A percentile compares a stretch with the other conserved stretches of the same genome.
These are phyloP conservation scores for Termitomyces heimii DNA, from an alignment of 768 basidiomycete species.

Conservation along the genomic window DNA sequence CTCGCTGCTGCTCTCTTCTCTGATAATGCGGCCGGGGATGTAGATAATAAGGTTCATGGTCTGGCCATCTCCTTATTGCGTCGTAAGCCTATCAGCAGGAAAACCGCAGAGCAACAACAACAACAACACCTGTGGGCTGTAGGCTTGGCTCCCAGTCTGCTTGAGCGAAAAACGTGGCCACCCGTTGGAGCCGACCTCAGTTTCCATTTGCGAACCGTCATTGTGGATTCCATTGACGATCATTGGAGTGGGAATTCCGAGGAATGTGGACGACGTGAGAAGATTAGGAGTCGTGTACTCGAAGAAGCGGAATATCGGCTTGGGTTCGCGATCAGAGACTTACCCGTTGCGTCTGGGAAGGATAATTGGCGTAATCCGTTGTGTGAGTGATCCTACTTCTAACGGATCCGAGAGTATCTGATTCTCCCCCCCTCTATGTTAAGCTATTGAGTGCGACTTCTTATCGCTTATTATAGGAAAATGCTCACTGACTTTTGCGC, in stretches of 20 bases:
- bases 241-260: slow-evolving; percentile 7
- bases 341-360: slow-evolving; percentile 55
- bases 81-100: slow-evolving; percentile 18
- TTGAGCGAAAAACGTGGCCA: slow-evolving; percentile 77
- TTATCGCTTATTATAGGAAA: background rate
- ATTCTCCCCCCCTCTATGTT: slow-evolving; percentile 4
- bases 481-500: slow-evolving; percentile 8
- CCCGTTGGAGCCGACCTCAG: slow-evolving; percentile 83
- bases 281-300: slow-evolving; percentile 22
- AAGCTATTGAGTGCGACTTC: slow-evolving; percentile 44
- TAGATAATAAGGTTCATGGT: slow-evolving; percentile 27
- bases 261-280: slow-evolving; percentile 15
- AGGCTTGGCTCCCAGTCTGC: slow-evolving; percentile 68
- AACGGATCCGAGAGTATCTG: background rate
- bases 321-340: slow-evolving; percentile 79
- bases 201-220: slow-evolving; percentile 77
- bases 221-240: slow-evolving; percentile 69
- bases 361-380: slow-evolving; percentile 81
- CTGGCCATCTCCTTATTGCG: slow-evolving; percentile 28
- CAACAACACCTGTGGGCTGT: slow-evolving; percentile 52
- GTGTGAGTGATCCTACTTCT: slow-evolving; percentile 42
- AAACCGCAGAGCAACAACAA: slow-evolving; percentile 35
- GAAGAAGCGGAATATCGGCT: slow-evolving; percentile 71
- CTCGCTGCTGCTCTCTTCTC: slow-evolving; percentile 73
- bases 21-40: slow-evolving; percentile 51